These are phyloP conservation scores for Glutinoglossum americanum DNA, from an alignment of 495 filamentous ascomycete species.

Conservation along the genomic window DNA sequence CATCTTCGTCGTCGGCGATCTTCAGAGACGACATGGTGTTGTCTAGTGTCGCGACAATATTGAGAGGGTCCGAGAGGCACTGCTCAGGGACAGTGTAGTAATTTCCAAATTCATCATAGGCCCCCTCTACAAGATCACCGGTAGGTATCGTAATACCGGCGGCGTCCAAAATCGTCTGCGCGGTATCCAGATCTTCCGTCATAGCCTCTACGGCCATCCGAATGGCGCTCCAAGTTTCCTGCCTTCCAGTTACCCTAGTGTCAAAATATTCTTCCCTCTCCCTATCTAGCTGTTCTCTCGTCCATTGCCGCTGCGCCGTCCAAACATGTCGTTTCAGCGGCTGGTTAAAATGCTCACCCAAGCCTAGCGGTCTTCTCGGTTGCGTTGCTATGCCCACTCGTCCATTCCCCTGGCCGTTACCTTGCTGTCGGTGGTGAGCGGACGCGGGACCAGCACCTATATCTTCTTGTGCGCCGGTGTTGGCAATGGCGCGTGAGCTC, in stretches of 20 bases:
- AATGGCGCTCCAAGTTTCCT: slow-evolving; percentile 62
- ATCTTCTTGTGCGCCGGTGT: not conserved
- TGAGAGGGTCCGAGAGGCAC: slow-evolving; percentile 53
- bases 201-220: slow-evolving; percentile 41
- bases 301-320: slow-evolving; percentile 30
- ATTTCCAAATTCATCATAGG: slow-evolving; percentile 57
- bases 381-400: not conserved
- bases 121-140: slow-evolving; percentile 46
- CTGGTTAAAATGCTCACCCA: slow-evolving; percentile 28
- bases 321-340: slow-evolving; percentile 29
- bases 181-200: slow-evolving; percentile 41
- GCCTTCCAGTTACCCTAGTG: slow-evolving; percentile 54
- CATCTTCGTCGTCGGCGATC: slow-evolving; percentile 14
- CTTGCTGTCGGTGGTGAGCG: not conserved
- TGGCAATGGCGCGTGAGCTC: slow-evolving; percentile 1
- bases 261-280: slow-evolving; percentile 54
- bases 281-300: slow-evolving; percentile 23
- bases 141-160: slow-evolving; percentile 62
- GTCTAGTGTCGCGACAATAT: slow-evolving; percentile 28
- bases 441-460: not conserved
- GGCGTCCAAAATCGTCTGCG: slow-evolving; percentile 60
- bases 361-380: not conserved
- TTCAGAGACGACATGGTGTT: slow-evolving; percentile 5
- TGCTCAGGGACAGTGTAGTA: slow-evolving; percentile 58
- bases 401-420: not conserved